These are phyloP conservation scores for Saccharum hybrid DNA, from an alignment of 202 grass and related monocot genomes.

Conservation along the genomic window DNA sequence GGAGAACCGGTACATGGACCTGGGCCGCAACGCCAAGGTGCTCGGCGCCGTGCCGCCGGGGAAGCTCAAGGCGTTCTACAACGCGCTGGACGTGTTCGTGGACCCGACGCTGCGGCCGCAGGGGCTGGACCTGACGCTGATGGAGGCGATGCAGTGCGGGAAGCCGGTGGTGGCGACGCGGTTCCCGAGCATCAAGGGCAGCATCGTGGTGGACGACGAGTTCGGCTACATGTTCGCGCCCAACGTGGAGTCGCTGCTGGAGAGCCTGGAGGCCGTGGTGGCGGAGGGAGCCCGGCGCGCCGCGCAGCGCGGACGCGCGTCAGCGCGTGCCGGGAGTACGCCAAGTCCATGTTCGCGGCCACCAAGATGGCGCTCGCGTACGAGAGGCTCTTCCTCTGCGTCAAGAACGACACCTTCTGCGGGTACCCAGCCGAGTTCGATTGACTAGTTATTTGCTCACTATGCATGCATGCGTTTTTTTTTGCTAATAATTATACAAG, in stretches of 20 bases:
- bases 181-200: conserved; percentile 94
- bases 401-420: conserved; percentile 87
- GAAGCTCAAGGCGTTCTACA: conserved; percentile 88
- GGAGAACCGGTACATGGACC: conserved; percentile 84
- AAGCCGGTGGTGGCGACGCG: conserved; percentile 87
- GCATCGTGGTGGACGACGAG: conserved; percentile 88
- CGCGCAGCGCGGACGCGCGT: conserved; percentile 59
- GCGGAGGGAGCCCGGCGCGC: conserved; percentile 62
- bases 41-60: conserved; percentile 75
- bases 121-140: conserved; percentile 87
- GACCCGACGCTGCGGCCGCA: conserved; percentile 94
- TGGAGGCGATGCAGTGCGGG: conserved; percentile 99
- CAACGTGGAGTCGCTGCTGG: conserved; percentile 82
- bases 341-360: conserved; percentile 87
- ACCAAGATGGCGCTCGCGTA: conserved; percentile 93
- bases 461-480: background rate
- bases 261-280: conserved; percentile 78
- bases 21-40: conserved; percentile 79
- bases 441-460: conserved; percentile 3
- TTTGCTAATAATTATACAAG: conserved; percentile 44
- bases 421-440: conserved; percentile 67
- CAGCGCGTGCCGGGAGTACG: conserved; percentile 78
- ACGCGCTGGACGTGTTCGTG: conserved; percentile 94
- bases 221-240: conserved; percentile 95
- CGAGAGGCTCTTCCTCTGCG: conserved; percentile 91